A percentile compares a stretch with the other conserved stretches of the same genome.
Evolutionary conservation across 139 green algal species (phyloP).

Genomic region (Pseudopediastrum boryanum): DNA sequence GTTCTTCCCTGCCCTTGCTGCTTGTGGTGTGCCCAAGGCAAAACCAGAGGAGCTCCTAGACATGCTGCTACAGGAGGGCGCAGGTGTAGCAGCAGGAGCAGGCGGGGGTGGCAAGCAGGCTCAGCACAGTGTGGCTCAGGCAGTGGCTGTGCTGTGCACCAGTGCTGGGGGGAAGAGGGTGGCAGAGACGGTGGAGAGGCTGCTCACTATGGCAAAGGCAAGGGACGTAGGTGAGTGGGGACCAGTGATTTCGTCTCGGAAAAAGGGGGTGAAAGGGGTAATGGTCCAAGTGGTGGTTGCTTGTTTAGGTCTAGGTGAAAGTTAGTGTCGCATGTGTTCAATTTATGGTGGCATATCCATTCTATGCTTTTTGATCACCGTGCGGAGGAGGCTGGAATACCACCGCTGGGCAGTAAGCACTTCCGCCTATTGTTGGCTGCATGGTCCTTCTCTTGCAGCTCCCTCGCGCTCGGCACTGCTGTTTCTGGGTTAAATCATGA

Average conservation of each 20-base stretch:
- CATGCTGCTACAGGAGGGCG: slow-evolving; percentile 63
- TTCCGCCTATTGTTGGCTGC: no score
- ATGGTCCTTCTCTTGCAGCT: no score
- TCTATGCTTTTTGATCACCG: no score
- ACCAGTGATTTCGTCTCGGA: not conserved
- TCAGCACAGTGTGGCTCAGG: slow-evolving; percentile 77
- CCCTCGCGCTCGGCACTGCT: no score
- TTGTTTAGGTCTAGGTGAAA: no score
- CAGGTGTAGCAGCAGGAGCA: slow-evolving; percentile 4
- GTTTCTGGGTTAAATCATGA: no score
- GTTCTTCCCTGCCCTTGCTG: slow-evolving; percentile 76
- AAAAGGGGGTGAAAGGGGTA: no score
- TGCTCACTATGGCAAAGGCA: slow-evolving; percentile 44
- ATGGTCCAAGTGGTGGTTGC: no score
- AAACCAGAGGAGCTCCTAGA: slow-evolving; percentile 65
- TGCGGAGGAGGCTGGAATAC: no score
- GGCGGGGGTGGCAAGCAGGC: slow-evolving; percentile 36
- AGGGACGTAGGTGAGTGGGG: slow-evolving; percentile 2
- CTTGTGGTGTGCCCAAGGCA: slow-evolving; percentile 15
- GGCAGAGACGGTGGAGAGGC: slow-evolving; percentile 44
- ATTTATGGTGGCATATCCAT: no score
- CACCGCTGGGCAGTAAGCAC: no score
- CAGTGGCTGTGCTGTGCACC: slow-evolving; percentile 76
- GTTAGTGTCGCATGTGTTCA: no score
- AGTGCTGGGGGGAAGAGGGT: slow-evolving; percentile 43